Percentiles rank a stretch among this genome's conserved stretches.
phyloP scores from a whole-genome alignment of 2,329 filamentous ascomycete species.

The Trichoderma koningiopsis region DNA sequence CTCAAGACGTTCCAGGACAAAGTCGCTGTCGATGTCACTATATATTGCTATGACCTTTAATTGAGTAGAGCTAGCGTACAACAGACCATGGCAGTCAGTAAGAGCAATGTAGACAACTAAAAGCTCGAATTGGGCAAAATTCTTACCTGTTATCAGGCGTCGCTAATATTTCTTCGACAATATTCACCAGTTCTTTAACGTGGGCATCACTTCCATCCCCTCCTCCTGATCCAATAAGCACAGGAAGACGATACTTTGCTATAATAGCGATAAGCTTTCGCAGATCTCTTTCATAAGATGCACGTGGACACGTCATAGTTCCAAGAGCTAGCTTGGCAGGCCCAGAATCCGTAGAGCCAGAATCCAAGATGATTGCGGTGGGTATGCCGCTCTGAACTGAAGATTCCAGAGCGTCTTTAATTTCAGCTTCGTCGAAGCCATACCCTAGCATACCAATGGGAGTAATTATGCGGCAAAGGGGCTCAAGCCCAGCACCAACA shows the following conservation, averaged over 20 bases:
- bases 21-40: background rate
- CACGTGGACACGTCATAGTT: slow-evolving; percentile 43
- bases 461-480: background rate
- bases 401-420: background rate
- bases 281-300: slow-evolving; percentile 48
- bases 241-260: slow-evolving; percentile 39
- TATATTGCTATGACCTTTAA: background rate
- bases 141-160: slow-evolving; percentile 42
- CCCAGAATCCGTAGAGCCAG: slow-evolving; percentile 41
- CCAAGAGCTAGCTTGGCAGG: slow-evolving; percentile 47
- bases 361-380: slow-evolving; percentile 41
- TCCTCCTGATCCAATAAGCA: slow-evolving; percentile 50
- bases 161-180: slow-evolving; percentile 43
- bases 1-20: background rate
- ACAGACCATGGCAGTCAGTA: background rate
- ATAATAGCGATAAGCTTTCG: slow-evolving; percentile 41
- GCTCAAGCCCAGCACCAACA: background rate
- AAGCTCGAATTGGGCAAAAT: background rate
- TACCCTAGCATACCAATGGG: background rate
- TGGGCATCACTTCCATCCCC: slow-evolving; percentile 52
- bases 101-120: background rate
- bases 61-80: background rate
- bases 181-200: slow-evolving; percentile 43
- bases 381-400: slow-evolving; percentile 29
- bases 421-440: background rate